Base-by-base conservation (phyloP, 495 filamentous ascomycete species). In the Cercophora samala region DNA sequence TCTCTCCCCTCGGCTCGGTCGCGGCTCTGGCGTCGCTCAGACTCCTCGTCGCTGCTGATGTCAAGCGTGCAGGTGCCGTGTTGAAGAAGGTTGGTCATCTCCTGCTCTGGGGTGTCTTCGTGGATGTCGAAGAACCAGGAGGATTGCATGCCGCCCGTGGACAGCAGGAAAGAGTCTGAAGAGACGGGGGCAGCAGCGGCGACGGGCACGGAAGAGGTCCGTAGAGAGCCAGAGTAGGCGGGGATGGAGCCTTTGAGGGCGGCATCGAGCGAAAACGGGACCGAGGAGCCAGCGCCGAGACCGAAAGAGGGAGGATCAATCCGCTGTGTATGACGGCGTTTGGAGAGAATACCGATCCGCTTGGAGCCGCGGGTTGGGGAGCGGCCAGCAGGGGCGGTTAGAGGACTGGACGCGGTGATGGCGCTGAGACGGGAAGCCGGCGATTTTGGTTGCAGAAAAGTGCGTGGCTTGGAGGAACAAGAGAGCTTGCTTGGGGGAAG, bases 41-140 rank as follows among this genome's bases (percentile, higher is more conserved):
- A 85, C 72, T 87, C 84, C 72, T 89, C 87, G 64, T 89, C 87
- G 51, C 88, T 89, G 58, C 82, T 87, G 76, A 99, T 93, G 73
- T 98, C 94, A 0, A 99, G 85, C 0, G 89, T 89, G 71, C 88
- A 86, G 22, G 95, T 92, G 32, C 88, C 90, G 78, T 97, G 94
- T 73, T 97, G 89, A 82, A 98, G 91, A 3, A 96, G 79, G 73
- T 96, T 97, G 63, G 91, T 89, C 77, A 92, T 89, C 71, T 93
- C 88, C 70, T 99, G 91, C 70, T 96, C 90, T 32, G 87, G 85
- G 0, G 91, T 91, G 77, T 99, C 95, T 74, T 97, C 93, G 73
- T 99, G 88, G 76, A 99, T 98, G 54, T 93, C 88, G 75, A 98
- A 98, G 80, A 89, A 89, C 94, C 94, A 97, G 18, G 85, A 85